Base-by-base conservation (phyloP, 2,329 filamentous ascomycete species). In the Hypocreales sp. region DNA sequence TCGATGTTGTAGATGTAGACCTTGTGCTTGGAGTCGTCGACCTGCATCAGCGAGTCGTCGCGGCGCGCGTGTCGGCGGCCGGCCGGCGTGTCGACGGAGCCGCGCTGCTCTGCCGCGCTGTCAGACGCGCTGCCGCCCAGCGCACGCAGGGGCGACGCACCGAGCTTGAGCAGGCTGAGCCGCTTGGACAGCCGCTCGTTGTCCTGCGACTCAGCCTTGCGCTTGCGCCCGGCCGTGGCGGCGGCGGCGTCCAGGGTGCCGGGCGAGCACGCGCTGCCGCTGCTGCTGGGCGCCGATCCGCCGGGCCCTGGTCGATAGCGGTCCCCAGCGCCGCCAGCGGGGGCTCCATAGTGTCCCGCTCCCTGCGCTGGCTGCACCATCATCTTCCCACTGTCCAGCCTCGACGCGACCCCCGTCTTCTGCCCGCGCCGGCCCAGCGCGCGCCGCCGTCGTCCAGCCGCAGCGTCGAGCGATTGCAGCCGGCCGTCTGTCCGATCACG, bases 1-100 rank as follows among this genome's bases (percentile, higher is more conserved):
- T 92, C 84, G 8, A 98, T 63, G 51, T 92, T 75, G 59, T 86
- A 77, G 40, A 98, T 84, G 61, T 90, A 94, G 33, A 94, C 72
- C 45, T 79, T 81, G 56, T 92, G 66, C 42, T 80, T 79, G 18
- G 80, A 77, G 53, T 93, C 77, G 54, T 95, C 86, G 34, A 95
- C 49, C 31, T 79, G 67, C 87, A 95, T 94, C 31, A 52, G 45
- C 77, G 35, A 69, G 57, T 13, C 46, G 45, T 25, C 38, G 28
- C 28, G 34, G 37, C 25, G 38, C 30, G 36, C 26, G 27, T 35
- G 32, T 22, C 24, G 32, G 22, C 30, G 23, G 21, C 24, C 16
- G 23, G 16, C 23, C 15, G 60, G 50, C 30, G 56, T 59, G 46
- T 73, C 67, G 33, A 78, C 68, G 40, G 60, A 50, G 40, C 72